These are phyloP conservation scores for Prunus armeniaca DNA, from an alignment of 306 rosid genomes.

Conservation along the genomic window DNA sequence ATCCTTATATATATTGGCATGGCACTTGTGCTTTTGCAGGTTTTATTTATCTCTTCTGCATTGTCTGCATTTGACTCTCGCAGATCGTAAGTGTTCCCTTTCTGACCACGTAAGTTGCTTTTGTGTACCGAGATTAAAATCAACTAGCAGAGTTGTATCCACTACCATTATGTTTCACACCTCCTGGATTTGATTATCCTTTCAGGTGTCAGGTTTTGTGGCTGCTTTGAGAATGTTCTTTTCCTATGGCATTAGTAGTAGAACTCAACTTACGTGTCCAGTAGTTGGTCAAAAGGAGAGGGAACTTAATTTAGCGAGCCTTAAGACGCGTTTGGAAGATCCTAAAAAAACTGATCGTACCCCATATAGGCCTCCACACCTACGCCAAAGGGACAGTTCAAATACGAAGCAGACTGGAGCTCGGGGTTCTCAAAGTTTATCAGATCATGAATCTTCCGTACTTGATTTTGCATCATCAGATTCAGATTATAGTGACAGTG, in stretches of 20 bases:
- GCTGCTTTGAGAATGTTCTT: slow-evolving; percentile 70
- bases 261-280: slow-evolving; percentile 33
- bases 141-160: slow-evolving; percentile 5
- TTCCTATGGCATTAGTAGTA: slow-evolving; percentile 62
- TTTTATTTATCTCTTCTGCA: slow-evolving; percentile 70
- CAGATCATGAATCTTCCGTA: slow-evolving; percentile 54
- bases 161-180: slow-evolving; percentile 17
- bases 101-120: slow-evolving; percentile 77
- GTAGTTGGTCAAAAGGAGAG: slow-evolving; percentile 37
- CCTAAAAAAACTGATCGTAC: slow-evolving; percentile 37
- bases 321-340: slow-evolving; percentile 39
- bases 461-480: slow-evolving; percentile 70
- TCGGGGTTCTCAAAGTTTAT: slow-evolving; percentile 33
- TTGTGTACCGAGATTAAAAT: slow-evolving; percentile 7
- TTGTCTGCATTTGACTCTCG: slow-evolving; percentile 73
- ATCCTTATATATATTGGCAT: slow-evolving; percentile 21
- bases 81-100: slow-evolving; percentile 62
- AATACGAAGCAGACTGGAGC: slow-evolving; percentile 41
- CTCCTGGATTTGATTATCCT: slow-evolving; percentile 13
- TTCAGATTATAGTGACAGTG: slow-evolving; percentile 90
- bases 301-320: slow-evolving; percentile 27
- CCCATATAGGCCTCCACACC: slow-evolving; percentile 90
- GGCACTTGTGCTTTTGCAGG: slow-evolving; percentile 49
- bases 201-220: slow-evolving; percentile 82
- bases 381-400: slow-evolving; percentile 62